Evolutionary conservation across 2,329 filamentous ascomycete genomes (phyloP).

Genomic region (Knufia fluminis): DNA sequence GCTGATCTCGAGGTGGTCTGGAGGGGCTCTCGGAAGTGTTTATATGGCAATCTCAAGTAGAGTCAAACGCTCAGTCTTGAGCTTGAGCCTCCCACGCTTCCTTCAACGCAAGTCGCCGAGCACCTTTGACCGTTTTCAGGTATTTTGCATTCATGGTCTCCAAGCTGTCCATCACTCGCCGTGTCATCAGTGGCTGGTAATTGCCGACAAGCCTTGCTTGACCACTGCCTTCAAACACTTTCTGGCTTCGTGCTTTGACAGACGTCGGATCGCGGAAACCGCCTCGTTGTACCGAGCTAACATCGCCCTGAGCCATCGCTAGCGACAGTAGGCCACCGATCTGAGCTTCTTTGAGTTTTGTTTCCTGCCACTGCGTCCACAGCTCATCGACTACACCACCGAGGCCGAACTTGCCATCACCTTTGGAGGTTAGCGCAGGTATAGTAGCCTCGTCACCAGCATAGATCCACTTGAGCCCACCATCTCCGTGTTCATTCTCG

Average conservation of each 20-base stretch:
- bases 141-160: slow-evolving; percentile 56
- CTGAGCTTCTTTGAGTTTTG: slow-evolving; percentile 84
- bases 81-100: slow-evolving; percentile 15
- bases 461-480: slow-evolving; percentile 69
- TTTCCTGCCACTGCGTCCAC: slow-evolving; percentile 74
- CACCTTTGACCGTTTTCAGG: slow-evolving; percentile 40
- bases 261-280: slow-evolving; percentile 22
- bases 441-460: slow-evolving; percentile 54
- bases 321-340: slow-evolving; percentile 63
- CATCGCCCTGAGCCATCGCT: slow-evolving; percentile 37
- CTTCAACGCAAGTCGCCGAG: slow-evolving; percentile 28
- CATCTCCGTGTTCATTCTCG: slow-evolving; percentile 39
- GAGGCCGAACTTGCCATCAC: slow-evolving; percentile 53
- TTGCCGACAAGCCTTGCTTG: slow-evolving; percentile 44
- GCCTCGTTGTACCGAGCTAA: slow-evolving; percentile 24
- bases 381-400: slow-evolving; percentile 62
- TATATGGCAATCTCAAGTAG: slow-evolving; percentile 51
- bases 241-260: slow-evolving; percentile 33
- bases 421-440: slow-evolving; percentile 34
- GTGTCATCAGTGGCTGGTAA: slow-evolving; percentile 49
- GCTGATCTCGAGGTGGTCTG: slow-evolving; percentile 78
- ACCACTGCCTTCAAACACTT: slow-evolving; percentile 52
- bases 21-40: slow-evolving; percentile 71
- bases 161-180: slow-evolving; percentile 47
- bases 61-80: slow-evolving; percentile 11